Conservation (phyloP, 1,139 yeast species). For the Suhomyces maxii region DNA sequence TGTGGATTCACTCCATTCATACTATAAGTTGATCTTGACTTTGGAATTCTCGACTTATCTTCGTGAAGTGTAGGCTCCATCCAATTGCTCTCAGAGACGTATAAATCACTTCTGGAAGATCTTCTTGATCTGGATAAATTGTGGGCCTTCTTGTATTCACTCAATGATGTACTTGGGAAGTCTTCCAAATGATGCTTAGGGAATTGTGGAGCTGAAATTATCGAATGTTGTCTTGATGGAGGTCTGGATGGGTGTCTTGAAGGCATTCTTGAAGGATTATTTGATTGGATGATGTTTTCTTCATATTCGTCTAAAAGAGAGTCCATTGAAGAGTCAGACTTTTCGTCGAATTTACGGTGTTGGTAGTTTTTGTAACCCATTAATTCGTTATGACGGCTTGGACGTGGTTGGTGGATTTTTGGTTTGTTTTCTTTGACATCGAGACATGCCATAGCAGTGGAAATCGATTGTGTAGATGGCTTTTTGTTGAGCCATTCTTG, state of each 20-base stretch:
- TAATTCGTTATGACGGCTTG: conserved; percentile 6
- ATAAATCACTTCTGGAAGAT: conserved; percentile 45
- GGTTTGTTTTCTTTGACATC: conserved; percentile 18
- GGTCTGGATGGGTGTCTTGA: conserved; percentile 31
- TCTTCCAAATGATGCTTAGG: conserved; percentile 16
- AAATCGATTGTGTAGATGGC: conserved; percentile 21
- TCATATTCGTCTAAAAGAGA: conserved; percentile 55
- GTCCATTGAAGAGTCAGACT: conserved; percentile 50
- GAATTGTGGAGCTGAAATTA: conserved; percentile 25
- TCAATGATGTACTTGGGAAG: conserved; percentile 38
- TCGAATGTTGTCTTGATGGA: conserved; percentile 28
- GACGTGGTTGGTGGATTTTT: conserved; percentile 22
- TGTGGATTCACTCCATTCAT: conserved; percentile 15
- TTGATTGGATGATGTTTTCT: conserved; percentile 33
- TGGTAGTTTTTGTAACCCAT: background rate
- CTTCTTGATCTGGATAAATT: conserved; percentile 29
- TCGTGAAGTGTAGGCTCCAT: conserved; percentile 35
- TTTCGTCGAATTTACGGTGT: conserved; percentile 13
- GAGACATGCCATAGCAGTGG: conserved; percentile 33
- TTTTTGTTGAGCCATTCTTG: conserved; percentile 20
- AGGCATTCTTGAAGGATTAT: conserved; percentile 24
- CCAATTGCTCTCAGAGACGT: conserved; percentile 44
- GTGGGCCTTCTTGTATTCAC: conserved; percentile 35
- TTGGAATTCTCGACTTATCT: conserved; percentile 13
- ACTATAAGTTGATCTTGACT: conserved; percentile 33